phyloP scores from a whole-genome alignment of 2,329 filamentous ascomycete species.

The Geosmithia flava region DNA sequence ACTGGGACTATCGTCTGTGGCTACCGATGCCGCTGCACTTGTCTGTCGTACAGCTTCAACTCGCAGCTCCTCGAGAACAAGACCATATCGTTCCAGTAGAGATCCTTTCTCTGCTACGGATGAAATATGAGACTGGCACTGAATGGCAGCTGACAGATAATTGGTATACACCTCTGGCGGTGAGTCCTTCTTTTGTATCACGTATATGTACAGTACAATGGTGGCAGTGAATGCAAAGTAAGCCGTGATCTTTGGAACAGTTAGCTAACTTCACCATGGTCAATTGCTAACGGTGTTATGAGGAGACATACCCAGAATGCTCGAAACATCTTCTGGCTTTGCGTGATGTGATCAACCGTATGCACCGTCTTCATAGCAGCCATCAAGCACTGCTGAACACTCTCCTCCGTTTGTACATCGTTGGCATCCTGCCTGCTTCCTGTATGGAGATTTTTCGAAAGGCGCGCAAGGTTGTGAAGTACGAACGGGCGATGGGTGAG shows the following conservation, averaged over 20 bases:
- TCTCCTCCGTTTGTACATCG: background rate
- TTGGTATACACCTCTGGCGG: constrained; percentile 12
- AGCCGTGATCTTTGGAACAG: constrained; percentile 17
- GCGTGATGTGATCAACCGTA: constrained; percentile 23
- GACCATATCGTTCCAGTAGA: constrained; percentile 23
- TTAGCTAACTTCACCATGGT: background rate
- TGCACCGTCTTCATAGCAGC: constrained; percentile 24
- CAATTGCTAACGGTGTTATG: too few relatives aligned
- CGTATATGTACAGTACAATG: constrained; percentile 29
- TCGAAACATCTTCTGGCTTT: constrained; percentile 19
- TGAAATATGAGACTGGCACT: constrained; percentile 25
- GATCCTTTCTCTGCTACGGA: constrained; percentile 22
- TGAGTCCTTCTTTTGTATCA: constrained; percentile 21
- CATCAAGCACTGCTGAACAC: constrained; percentile 15
- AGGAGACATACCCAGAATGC: constrained; percentile 24
- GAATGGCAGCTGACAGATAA: constrained; percentile 22
- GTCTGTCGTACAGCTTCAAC: constrained; percentile 5
- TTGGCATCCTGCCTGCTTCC: background rate
- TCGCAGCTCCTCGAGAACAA: constrained; percentile 24
- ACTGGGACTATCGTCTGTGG: constrained; percentile 5
- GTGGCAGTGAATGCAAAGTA: constrained; percentile 32
- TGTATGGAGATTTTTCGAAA: background rate
- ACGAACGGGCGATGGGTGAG: constrained; percentile 24
- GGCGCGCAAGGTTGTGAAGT: constrained; percentile 16
- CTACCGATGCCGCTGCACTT: background rate